Base-by-base conservation (phyloP, 2,329 filamentous ascomycete genomes). In the Clonostachys solani region DNA sequence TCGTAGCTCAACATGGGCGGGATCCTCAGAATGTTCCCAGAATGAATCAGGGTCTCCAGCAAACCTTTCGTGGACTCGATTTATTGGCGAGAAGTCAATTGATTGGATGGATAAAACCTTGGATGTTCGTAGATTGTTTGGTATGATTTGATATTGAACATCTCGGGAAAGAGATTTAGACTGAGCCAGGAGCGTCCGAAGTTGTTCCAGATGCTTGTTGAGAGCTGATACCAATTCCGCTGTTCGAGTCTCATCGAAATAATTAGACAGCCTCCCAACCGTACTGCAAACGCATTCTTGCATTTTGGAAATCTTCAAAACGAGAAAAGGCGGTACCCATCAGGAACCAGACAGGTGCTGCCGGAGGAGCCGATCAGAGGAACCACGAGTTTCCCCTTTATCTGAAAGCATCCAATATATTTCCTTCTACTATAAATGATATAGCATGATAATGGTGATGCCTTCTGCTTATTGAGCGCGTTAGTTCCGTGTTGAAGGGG, bases 71-170 rank as follows among this genome's bases (percentile, higher is more conserved):
- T 50, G 49, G 5, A 64, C 15, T 5, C 44, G 48, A 5, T 55
- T 47, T 6, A 55, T 45, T 4, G 37, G 48, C 1, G 43, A 29
- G 2, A 50, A 45, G 17, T 60, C 54, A 6, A 56, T 44, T 0
- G 54, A 47, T 2, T 50, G 52, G 0, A 61, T 47, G 3, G 54
- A 54, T 5, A 63, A n/a, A 0, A 59, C 60, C 49, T 63, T 66
- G 34, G 48, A 54, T 1, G 60, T 64, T 3, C 61, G 58, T 42
- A 62, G 57, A 29, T 61, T 64, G 43, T 53, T 62, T 1, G 60
- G 55, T 12, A 55, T 54, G 40, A 66, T 52, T 42, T 56, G 57
- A 45, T 61, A 66, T 6, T 58, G 57, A 12, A 63, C 55, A 40
- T 62, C 55, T 40, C 59, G 60, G 7, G 57, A 48, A 16, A 59